Conservation (phyloP, 306 rosid genomes). For the Luffa acutangula region DNA sequence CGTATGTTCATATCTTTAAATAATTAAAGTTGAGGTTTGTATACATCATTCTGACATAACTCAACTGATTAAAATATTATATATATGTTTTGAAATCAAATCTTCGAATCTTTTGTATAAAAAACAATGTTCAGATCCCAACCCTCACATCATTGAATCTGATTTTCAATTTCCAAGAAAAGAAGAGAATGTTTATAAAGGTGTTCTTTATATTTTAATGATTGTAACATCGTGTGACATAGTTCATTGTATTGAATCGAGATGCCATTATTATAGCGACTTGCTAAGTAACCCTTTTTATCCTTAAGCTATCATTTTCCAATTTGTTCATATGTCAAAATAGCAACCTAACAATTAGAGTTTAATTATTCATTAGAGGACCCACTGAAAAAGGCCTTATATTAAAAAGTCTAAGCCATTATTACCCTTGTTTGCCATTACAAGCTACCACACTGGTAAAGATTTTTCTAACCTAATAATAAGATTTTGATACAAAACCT, state of each 20-base stretch:
- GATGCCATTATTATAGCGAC: conserved; percentile 11
- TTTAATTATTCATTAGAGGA: background rate
- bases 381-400: background rate
- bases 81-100: too few relatives aligned
- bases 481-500: background rate
- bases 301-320: conserved; percentile 13
- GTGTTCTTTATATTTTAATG: background rate
- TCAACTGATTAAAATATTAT: too few relatives aligned
- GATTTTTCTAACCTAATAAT: background rate
- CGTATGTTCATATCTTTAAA: too few relatives aligned
- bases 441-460: background rate
- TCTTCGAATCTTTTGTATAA: too few relatives aligned
- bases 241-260: background rate
- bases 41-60: too few relatives aligned
- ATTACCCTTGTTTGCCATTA: conserved; percentile 9
- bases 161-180: background rate
- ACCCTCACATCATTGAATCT: too few relatives aligned
- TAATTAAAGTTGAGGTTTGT: too few relatives aligned
- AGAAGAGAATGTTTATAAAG: background rate
- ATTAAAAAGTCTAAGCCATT: background rate
- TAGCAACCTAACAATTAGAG: conserved; percentile 17
- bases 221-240: background rate
- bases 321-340: conserved; percentile 13
- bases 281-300: conserved; percentile 17
- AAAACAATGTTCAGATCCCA: too few relatives aligned